These are phyloP conservation scores for Trichoderma aggressivum DNA, from an alignment of 2,329 filamentous ascomycete species.

Conservation along the genomic window DNA sequence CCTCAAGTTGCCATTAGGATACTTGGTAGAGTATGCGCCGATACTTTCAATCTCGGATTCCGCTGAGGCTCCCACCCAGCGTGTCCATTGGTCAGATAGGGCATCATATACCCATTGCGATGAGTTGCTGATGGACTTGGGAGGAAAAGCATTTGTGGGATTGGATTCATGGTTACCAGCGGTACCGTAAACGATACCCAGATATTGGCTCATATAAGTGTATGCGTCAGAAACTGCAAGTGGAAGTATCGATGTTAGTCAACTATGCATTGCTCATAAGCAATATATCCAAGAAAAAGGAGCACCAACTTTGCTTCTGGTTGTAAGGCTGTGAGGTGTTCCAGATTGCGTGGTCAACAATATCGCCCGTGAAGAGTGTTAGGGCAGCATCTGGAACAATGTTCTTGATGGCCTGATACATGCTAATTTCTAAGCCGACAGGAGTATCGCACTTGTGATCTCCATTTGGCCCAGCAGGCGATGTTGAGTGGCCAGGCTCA, in stretches of 20 bases:
- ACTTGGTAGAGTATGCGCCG: conserved; percentile 49
- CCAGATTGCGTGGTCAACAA: conserved; percentile 53
- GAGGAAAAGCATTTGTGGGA: conserved; percentile 51
- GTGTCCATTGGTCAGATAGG: conserved; percentile 44
- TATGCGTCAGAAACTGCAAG: conserved; percentile 45
- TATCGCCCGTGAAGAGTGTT: conserved; percentile 58
- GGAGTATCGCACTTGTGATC: conserved; percentile 54
- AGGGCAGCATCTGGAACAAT: conserved; percentile 48
- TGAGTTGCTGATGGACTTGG: conserved; percentile 36
- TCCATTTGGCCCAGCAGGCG: conserved; percentile 51
- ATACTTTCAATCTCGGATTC: conserved; percentile 35
- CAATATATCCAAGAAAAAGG: background rate
- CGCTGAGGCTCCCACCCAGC: conserved; percentile 42
- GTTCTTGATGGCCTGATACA: conserved; percentile 49
- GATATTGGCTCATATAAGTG: conserved; percentile 40
- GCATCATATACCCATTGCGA: conserved; percentile 53
- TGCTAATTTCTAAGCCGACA: conserved; percentile 49
- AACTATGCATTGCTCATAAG: background rate
- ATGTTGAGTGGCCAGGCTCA: conserved; percentile 45
- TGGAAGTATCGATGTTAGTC: background rate
- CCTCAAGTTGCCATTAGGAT: conserved; percentile 46
- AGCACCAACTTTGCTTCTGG: conserved; percentile 28
- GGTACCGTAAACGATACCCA: conserved; percentile 49
- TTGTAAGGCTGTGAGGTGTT: conserved; percentile 39
- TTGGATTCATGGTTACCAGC: conserved; percentile 56